Percentiles rank a stretch among this genome's conserved stretches.
phyloP scores from a whole-genome alignment of 2,329 filamentous ascomycete species.

The Botryotinia globosa region DNA sequence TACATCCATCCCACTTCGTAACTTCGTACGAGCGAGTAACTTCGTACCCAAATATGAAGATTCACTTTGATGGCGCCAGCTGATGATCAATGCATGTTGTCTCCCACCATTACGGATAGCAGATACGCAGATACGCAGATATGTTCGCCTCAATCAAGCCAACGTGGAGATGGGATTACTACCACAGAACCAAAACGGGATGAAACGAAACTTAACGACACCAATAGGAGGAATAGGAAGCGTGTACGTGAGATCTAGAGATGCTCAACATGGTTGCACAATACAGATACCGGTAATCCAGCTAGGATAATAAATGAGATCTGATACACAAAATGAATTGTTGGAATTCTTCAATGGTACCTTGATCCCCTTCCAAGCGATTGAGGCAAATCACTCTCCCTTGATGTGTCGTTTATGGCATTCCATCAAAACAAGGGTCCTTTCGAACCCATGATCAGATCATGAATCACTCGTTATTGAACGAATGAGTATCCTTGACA shows the following conservation, averaged over 20 bases:
- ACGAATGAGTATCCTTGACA: constrained; percentile 4
- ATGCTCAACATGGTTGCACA: neutral
- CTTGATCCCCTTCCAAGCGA: neutral
- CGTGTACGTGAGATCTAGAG: neutral
- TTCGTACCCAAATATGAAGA: neutral
- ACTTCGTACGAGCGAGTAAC: neutral
- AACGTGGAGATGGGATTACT: neutral
- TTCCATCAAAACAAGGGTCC: constrained; percentile 11
- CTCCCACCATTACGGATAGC: neutral
- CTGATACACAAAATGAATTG: constrained; percentile 1
- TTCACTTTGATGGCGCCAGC: neutral
- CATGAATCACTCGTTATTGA: constrained; percentile 15
- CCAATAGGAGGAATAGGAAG: neutral
- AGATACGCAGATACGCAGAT: neutral
- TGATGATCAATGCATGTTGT: constrained; percentile 8
- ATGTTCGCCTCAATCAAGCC: neutral
- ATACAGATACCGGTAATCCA: neutral
- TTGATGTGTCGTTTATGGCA: neutral
- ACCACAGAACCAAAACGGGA: neutral
- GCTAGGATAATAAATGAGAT: neutral
- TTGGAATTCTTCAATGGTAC: neutral
- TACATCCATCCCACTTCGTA: constrained; percentile 2
- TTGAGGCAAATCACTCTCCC: constrained; percentile 3
- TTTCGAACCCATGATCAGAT: constrained; percentile 17
- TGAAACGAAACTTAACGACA: constrained; percentile 2